These are phyloP conservation scores for Citrullus mucosospermus DNA, from an alignment of 306 rosid genomes.

Conservation along the genomic window DNA sequence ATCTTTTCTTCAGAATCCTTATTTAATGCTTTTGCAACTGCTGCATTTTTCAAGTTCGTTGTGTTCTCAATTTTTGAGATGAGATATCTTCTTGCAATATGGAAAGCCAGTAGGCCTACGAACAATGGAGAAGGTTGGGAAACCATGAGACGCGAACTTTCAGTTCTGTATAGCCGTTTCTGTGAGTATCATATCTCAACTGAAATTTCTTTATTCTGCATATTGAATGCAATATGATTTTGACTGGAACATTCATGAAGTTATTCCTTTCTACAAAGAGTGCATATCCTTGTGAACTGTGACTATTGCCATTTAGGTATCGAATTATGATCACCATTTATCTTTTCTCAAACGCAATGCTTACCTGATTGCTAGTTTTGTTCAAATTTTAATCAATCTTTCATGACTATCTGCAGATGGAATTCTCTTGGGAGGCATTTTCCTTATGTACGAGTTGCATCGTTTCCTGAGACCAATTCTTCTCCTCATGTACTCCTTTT, in stretches of 20 bases:
- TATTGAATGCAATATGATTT: not conserved
- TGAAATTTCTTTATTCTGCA: not conserved
- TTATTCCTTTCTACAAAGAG: not conserved
- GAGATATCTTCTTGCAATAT: slow-evolving; percentile 99
- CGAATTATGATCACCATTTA: not conserved
- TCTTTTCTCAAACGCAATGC: not conserved
- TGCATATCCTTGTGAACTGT: not conserved
- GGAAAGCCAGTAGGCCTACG: slow-evolving; percentile 93
- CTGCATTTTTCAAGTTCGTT: slow-evolving; percentile 96
- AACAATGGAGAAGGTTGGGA: slow-evolving; percentile 97
- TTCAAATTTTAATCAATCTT: slow-evolving; percentile 11
- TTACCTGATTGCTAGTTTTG: not conserved
- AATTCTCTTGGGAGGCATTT: slow-evolving; percentile 92
- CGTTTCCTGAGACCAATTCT: slow-evolving; percentile 65
- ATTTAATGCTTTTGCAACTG: slow-evolving; percentile 97
- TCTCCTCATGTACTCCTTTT: slow-evolving; percentile 77
- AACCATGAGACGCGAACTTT: slow-evolving; percentile 94
- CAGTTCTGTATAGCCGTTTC: slow-evolving; percentile 91
- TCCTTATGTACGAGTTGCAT: slow-evolving; percentile 91
- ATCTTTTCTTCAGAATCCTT: slow-evolving; percentile 60
- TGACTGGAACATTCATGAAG: not conserved
- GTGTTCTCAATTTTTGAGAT: slow-evolving; percentile 97
- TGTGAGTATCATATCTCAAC: slow-evolving; percentile 43
- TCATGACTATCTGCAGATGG: slow-evolving; percentile 58
- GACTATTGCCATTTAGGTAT: not conserved